Evolutionary conservation across 495 filamentous ascomycete genomes (phyloP), one percentile per base, ranked within the genome.

Genomic region (Lindgomyces ingoldianus): DNA sequence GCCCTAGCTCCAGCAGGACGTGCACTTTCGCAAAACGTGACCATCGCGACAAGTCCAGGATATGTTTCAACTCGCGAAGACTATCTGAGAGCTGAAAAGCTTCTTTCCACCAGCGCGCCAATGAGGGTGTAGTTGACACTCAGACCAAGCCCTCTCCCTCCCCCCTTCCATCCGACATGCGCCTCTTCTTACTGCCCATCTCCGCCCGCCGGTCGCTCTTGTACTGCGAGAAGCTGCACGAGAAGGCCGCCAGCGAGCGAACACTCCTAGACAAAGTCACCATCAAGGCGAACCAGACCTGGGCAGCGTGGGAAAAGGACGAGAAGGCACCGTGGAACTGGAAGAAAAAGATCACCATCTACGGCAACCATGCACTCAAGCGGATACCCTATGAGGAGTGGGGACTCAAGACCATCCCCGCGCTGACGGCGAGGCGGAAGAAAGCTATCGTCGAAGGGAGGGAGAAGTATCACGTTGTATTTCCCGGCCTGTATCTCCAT

Each of bases 351-450:
- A 79, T 96, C 27, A 93, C 93, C 21, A 80, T 80, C 54, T 94
- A 93, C 74, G 94, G 95, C 26, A 97, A 98, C 78, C 80, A 84
- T 26, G 83, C 89, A 10, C 82, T 98, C 53, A 88, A 89, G 70
- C 84, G 91, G 42, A 93, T 99, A 68, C 91, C 93, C 1, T 96
- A 88, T 74, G 90, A 97, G 77, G 94, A 99, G 89, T 99, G 94
- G 88, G 93, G 91, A 0, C 78, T 98, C 49, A 98, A 98, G 77
- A 93, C 91, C 55, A 89, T 98, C 39, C 94, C 94, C 2, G 89
- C 94, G 30, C 78, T 96, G 57, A 91, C 84, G 25, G 79, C 84
- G 36, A 84, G 86, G 58, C 81, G 84, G 49, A 80, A 81, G 64
- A 78, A 84, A 46, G 82, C 87, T 56, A 85, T 88, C 69, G 69